Conservation (phyloP, 176 grass and related monocot genomes). For the Cenchrus americanus region DNA sequence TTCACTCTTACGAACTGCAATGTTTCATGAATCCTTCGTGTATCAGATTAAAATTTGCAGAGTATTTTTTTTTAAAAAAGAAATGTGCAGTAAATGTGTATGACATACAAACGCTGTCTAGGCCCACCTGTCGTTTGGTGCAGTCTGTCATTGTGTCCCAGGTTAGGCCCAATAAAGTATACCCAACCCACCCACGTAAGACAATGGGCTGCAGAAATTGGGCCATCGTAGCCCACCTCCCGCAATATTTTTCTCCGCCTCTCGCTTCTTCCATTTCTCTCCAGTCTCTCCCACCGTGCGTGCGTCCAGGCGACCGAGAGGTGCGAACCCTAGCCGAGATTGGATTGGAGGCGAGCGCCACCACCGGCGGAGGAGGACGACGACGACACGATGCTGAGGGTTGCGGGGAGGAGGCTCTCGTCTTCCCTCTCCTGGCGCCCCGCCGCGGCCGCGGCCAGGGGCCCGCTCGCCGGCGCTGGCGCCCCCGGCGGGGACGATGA, state of each 20-base stretch:
- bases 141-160: background rate
- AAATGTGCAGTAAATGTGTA: too few relatives aligned
- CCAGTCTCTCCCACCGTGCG: slow-evolving; percentile 4
- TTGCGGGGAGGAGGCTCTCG: slow-evolving; percentile 63
- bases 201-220: background rate
- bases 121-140: background rate
- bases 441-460: slow-evolving; percentile 37
- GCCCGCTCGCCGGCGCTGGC: slow-evolving; percentile 35
- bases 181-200: background rate
- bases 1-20: background rate
- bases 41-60: background rate
- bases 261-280: background rate
- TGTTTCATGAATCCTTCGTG: background rate
- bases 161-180: background rate
- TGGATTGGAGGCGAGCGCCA: slow-evolving; percentile 22
- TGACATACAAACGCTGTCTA: too few relatives aligned
- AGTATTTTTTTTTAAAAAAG: background rate
- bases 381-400: slow-evolving; percentile 52
- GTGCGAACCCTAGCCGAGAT: slow-evolving; percentile 44
- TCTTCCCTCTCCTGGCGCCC: slow-evolving; percentile 58
- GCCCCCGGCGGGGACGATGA: slow-evolving; percentile 32
- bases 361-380: background rate
- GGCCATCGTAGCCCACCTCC: background rate
- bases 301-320: background rate
- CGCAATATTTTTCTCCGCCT: slow-evolving; percentile 35